Percentiles rank a stretch among this genome's conserved stretches.
These are phyloP conservation scores for Phytophthora ramorum DNA, from an alignment of 352 stramenopile species.

Conservation along the genomic window DNA sequence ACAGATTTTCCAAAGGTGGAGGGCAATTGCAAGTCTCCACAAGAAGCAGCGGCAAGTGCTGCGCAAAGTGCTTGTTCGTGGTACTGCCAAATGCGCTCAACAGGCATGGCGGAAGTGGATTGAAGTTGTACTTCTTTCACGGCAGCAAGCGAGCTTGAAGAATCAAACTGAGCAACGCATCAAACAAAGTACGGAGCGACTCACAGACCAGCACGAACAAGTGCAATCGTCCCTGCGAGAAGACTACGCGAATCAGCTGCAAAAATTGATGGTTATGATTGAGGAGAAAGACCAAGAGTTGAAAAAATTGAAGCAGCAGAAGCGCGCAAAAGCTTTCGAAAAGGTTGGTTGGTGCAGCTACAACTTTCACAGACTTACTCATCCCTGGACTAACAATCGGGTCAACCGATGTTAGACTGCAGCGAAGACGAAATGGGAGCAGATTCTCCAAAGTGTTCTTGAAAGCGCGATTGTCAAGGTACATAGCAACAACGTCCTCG, in stretches of 20 bases:
- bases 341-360: slow-evolving; percentile 26
- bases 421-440: slow-evolving; percentile 26
- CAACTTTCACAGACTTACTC: background rate
- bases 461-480: slow-evolving; percentile 41
- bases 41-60: slow-evolving; percentile 21
- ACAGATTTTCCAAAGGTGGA: slow-evolving; percentile 26
- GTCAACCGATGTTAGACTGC: slow-evolving; percentile 14
- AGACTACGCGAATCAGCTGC: slow-evolving; percentile 28
- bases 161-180: slow-evolving; percentile 19
- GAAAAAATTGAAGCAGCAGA: slow-evolving; percentile 16
- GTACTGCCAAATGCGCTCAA: slow-evolving; percentile 2
- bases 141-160: slow-evolving; percentile 10
- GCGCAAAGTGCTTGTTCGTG: slow-evolving; percentile 22
- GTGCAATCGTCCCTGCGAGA: slow-evolving; percentile 3
- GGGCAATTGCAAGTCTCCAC: background rate
- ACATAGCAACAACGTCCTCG: background rate
- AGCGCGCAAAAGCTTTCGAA: slow-evolving; percentile 10
- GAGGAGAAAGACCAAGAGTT: slow-evolving; percentile 37
- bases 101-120: slow-evolving; percentile 27
- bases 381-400: slow-evolving; percentile 3
- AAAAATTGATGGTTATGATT: slow-evolving; percentile 26
- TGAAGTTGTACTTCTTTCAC: slow-evolving; percentile 8
- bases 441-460: slow-evolving; percentile 45
- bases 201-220: slow-evolving; percentile 28
- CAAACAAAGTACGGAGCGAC: slow-evolving; percentile 6